Conservation (phyloP, 164 flowering plant genomes). For the Annona squamosa region DNA sequence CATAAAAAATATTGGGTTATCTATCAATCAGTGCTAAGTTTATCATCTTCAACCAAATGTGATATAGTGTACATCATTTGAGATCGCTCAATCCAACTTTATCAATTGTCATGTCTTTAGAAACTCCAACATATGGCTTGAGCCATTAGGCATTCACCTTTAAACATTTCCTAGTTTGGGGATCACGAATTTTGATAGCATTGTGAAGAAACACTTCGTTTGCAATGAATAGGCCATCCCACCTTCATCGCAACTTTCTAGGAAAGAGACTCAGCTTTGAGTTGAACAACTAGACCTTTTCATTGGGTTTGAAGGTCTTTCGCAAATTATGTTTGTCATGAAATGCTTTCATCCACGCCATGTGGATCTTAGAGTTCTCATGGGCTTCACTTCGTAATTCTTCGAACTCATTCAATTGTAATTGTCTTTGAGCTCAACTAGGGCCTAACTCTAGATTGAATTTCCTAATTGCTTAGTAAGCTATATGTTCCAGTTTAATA, state of each 20-base stretch:
- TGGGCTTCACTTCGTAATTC: not conserved
- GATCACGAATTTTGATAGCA: not conserved
- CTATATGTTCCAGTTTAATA: not conserved
- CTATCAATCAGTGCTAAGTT: too few species aligned
- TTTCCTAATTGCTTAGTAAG: not conserved
- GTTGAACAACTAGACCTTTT: not conserved
- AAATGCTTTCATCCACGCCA: not conserved
- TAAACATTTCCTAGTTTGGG: not conserved
- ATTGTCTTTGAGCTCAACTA: not conserved
- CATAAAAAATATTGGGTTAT: too few species aligned
- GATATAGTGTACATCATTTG: too few species aligned
- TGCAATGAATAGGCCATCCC: not conserved
- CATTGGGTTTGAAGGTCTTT: not conserved
- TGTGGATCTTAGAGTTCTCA: not conserved
- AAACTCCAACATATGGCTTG: not conserved
- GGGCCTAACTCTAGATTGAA: too few species aligned
- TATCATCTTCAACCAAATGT: too few species aligned
- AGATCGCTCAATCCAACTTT: too few species aligned
- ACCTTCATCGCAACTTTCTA: not conserved
- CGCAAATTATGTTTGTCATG: not conserved
- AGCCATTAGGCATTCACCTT: not conserved
- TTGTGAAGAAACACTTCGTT: not conserved
- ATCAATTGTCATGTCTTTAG: too few species aligned
- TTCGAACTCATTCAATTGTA: not conserved
- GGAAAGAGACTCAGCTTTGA: not conserved